phyloP scores from a whole-genome alignment of 371 early-diverging fungal genomes.

The Entomophthora muscae region DNA sequence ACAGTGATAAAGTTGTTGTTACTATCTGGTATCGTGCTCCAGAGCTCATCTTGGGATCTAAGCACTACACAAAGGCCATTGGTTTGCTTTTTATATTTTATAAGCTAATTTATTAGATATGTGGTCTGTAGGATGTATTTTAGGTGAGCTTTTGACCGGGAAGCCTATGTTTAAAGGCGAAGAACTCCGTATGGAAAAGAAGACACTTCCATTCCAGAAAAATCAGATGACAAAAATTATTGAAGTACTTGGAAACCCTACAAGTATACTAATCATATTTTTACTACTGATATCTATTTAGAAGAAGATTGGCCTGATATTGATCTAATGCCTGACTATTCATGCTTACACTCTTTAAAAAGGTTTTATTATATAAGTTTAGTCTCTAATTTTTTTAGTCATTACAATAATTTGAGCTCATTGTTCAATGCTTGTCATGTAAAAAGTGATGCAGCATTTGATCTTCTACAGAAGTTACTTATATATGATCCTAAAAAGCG shows the following conservation, averaged over 20 bases:
- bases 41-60: slow-evolving; percentile 78
- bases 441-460: slow-evolving; percentile 43
- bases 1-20: slow-evolving; percentile 87
- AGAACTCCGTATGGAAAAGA: slow-evolving; percentile 83
- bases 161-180: slow-evolving; percentile 90
- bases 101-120: slow-evolving; percentile 32
- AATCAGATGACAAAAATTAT: slow-evolving; percentile 78
- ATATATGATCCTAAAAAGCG: slow-evolving; percentile 85
- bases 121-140: slow-evolving; percentile 94
- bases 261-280: slow-evolving; percentile 23
- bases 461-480: slow-evolving; percentile 61
- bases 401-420: slow-evolving; percentile 22
- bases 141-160: slow-evolving; percentile 76
- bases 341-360: slow-evolving; percentile 28
- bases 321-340: slow-evolving; percentile 52
- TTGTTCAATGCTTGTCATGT: slow-evolving; percentile 23
- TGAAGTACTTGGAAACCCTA: slow-evolving; percentile 76
- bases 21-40: slow-evolving; percentile 97
- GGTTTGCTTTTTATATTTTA: slow-evolving; percentile 17
- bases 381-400: slow-evolving; percentile 15
- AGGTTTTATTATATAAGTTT: slow-evolving; percentile 16
- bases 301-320: slow-evolving; percentile 64
- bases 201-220: slow-evolving; percentile 76
- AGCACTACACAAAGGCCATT: slow-evolving; percentile 84
- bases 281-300: slow-evolving; percentile 12